Base-by-base conservation (phyloP, 176 grass and related monocot genomes). In the Zizania latifolia region DNA sequence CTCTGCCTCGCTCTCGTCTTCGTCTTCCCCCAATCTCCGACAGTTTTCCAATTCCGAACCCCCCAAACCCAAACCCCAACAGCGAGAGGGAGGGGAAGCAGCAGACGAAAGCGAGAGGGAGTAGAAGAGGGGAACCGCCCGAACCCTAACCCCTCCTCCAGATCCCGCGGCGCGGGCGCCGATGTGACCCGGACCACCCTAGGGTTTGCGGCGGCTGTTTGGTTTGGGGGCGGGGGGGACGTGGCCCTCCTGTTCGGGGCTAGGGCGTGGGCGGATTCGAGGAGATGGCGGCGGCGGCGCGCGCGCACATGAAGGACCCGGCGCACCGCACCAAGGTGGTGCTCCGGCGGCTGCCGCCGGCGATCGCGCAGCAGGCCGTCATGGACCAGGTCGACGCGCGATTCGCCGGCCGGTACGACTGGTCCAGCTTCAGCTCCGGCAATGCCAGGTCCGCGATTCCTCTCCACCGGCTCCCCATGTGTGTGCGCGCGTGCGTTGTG, bases 331-430 rank as follows among this genome's bases (percentile, higher is more conserved):
- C 92, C 11, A 99, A 99, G 89, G 92, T 95, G 46, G 91, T 94
- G 92, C 72, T 99, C 50, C 83, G 96, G 72, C 87, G 77, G 75
- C 80, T 99, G 73, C 96, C 96, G 37, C 89, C 89, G 76, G 84
- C 92, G 64, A 85, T 99, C 64, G 68, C 85, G 62, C 87, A 90
- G 75, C 78, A 92, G 56, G 85, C 82, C 40, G 85, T 99, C 48
- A 44, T 95, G 84, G 89, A 99, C 69, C 92, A 94, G 96, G 93
- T 99, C 77, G 92, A 99, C 34, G 82, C 77, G 29, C 88, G 87
- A 68, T 99, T 99, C 79, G 86, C 86, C 23, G 92, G 89, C 3
- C 91, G 96, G 33, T 99, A 90, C 64, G 87, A 99, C 70, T 95
- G 89, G 92, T 74, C 86, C 34, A 84, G 71, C 72, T 95, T 99